Evolutionary conservation across 768 basidiomycete genomes (phyloP).

Genomic region (Amylocystis lapponica): DNA sequence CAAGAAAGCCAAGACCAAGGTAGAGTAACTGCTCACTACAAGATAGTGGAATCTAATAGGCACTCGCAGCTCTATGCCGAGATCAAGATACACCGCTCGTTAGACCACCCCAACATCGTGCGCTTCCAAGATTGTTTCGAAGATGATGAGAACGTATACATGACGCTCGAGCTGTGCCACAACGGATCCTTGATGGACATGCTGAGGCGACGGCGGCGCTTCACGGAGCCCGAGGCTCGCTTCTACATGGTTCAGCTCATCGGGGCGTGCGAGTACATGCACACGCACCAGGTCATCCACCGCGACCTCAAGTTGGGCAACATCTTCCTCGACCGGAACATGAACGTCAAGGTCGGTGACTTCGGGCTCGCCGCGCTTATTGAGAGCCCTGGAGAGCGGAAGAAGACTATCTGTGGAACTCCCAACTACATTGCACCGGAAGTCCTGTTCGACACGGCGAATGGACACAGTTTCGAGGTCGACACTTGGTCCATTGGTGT

Average conservation of each 20-base stretch:
- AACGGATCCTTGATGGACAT: conserved; percentile 90
- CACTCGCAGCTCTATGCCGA: conserved; percentile 83
- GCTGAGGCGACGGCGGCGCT: conserved; percentile 78
- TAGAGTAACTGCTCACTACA: conserved; percentile 25
- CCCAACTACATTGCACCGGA: conserved; percentile 99
- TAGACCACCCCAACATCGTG: conserved; percentile 91
- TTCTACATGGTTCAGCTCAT: conserved; percentile 93
- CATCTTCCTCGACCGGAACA: conserved; percentile 82
- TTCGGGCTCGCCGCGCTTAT: conserved; percentile 96
- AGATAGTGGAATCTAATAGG: background rate
- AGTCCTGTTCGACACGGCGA: conserved; percentile 91
- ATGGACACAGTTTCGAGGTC: conserved; percentile 97
- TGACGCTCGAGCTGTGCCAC: conserved; percentile 90
- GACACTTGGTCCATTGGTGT: conserved; percentile 98
- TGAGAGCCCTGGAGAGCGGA: conserved; percentile 92
- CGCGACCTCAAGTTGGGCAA: conserved; percentile 97
- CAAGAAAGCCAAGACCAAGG: conserved; percentile 97
- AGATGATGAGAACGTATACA: conserved; percentile 93
- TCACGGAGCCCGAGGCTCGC: conserved; percentile 89
- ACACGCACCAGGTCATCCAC: conserved; percentile 93
- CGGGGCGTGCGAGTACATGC: conserved; percentile 97
- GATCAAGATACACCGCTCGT: conserved; percentile 93
- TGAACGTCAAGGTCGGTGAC: conserved; percentile 97
- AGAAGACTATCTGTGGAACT: conserved; percentile 99
- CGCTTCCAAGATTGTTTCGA: conserved; percentile 92